Evolutionary conservation across 2,329 filamentous ascomycete species (phyloP).

Genomic region (Penicillium sumatraense): DNA sequence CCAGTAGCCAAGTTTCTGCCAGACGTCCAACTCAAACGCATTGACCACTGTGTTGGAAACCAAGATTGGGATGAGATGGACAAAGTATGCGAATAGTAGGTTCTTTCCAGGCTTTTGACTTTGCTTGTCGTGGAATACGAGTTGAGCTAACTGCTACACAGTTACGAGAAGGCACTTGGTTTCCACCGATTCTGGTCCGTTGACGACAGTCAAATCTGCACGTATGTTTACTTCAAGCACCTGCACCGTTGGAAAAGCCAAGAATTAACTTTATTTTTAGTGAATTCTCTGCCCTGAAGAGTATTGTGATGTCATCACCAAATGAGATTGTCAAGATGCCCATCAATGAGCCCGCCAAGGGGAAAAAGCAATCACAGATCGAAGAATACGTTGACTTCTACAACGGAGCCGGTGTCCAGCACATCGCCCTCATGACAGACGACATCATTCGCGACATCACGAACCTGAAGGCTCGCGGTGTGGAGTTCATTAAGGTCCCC

Average conservation of each 20-base stretch:
- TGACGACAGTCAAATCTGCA: conserved; percentile 90
- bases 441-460: conserved; percentile 80
- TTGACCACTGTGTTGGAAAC: conserved; percentile 98
- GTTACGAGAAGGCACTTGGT: conserved; percentile 85
- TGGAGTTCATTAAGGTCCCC: conserved; percentile 91
- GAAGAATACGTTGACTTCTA: conserved; percentile 94
- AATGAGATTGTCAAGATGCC: conserved; percentile 95
- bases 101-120: background rate
- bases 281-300: conserved; percentile 86
- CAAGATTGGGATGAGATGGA: conserved; percentile 93
- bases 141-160: conserved; percentile 27
- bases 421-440: conserved; percentile 82
- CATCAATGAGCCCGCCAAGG: conserved; percentile 91
- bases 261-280: conserved; percentile 21
- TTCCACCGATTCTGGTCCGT: conserved; percentile 99
- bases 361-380: conserved; percentile 91
- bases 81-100: conserved; percentile 62
- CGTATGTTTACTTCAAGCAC: conserved; percentile 33
- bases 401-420: conserved; percentile 86
- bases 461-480: conserved; percentile 80
- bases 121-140: background rate
- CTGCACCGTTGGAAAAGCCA: background rate
- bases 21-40: conserved; percentile 68
- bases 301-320: conserved; percentile 85
- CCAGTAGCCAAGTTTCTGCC: conserved; percentile 60